Evolutionary conservation across 495 filamentous ascomycete species (phyloP).

Genomic region (Annulohypoxylon maeteangense): DNA sequence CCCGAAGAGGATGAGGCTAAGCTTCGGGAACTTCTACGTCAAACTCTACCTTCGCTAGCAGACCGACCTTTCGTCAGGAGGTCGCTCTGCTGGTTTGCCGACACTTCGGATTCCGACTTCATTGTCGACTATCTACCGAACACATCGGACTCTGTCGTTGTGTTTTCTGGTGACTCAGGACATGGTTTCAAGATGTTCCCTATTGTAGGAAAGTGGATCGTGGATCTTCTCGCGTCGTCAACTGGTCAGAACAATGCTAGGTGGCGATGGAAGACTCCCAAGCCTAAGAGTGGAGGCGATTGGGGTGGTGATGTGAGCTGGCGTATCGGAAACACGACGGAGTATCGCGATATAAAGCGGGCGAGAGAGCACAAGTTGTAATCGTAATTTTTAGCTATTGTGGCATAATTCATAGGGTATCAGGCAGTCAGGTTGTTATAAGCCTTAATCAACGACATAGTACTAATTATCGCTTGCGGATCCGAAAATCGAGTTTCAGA

Average conservation of each 20-base stretch:
- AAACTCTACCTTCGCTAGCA: conserved; percentile 61
- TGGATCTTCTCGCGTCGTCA: conserved; percentile 49
- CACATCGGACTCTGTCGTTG: conserved; percentile 50
- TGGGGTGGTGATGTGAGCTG: conserved; percentile 19
- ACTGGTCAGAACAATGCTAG: conserved; percentile 48
- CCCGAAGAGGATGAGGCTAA: conserved; percentile 59
- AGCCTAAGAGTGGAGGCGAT: not conserved
- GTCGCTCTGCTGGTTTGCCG: conserved; percentile 65
- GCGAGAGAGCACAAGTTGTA: not conserved
- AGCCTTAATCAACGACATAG: not conserved
- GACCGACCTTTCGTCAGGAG: conserved; percentile 58
- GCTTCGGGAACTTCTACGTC: conserved; percentile 54
- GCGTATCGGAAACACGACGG: not conserved
- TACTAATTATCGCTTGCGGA: not conserved
- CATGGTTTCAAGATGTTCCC: conserved; percentile 67
- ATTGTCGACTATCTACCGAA: conserved; percentile 63
- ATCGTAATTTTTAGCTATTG: not conserved
- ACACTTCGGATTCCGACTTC: conserved; percentile 63
- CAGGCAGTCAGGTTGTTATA: not conserved
- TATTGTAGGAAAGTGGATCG: conserved; percentile 60
- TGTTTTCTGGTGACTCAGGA: conserved; percentile 62
- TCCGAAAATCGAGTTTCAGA: not conserved
- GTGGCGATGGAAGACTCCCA: conserved; percentile 58
- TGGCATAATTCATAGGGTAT: not conserved
- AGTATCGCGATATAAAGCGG: not conserved